Evolutionary conservation across 2,329 filamentous ascomycete species (phyloP), one percentile per base, ranked within the genome.

Genomic region (Fusarium goolgardi): DNA sequence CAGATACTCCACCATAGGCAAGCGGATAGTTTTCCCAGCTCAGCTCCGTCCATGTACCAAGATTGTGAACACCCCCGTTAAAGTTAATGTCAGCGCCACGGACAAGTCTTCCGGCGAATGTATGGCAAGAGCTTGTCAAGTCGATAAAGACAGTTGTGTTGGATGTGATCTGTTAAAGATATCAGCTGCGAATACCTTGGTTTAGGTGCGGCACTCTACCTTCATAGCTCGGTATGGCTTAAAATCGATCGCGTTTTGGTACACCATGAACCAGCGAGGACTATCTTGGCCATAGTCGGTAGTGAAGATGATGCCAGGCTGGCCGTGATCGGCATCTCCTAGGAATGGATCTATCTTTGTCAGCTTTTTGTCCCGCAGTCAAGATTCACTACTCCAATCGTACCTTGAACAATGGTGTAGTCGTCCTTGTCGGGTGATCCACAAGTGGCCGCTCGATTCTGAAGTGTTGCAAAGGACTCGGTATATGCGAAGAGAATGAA

Each of bases 151-250:
- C 58, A 5, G 65, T 60, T 5, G 65, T 41, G 18, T 71, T 71
- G 10, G 68, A 66, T 3, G 52, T 13, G 5, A 71, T 46, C 64
- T 70, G 4, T 13, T 6, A 18, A 9, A 5, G 12, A 39, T 1
- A 31, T 66, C 25, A 69, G 44, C 9, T 9, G 9, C 20, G 6
- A 12, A 13, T 1, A 10, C 21, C n/a, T 5, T 13, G 2, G 11
- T 10, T 11, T 6, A 2, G 29, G 1, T 8, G n/a, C 6, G 18
- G 4, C 10, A 25, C 13, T 3, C 32, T 39, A 47, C 68, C 53
- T 55, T 71, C 51, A 71, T 69, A 7, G 68, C 68, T 18, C 65
- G 65, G 7, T 71, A 71, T 9, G 68, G 68, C 18, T 71, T 71
- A 12, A 57, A 65, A 37, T 71, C 68, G 20, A 69, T 59, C 15